Conservation (phyloP, 2,329 filamentous ascomycete species). For the Spiromastix sp. region DNA sequence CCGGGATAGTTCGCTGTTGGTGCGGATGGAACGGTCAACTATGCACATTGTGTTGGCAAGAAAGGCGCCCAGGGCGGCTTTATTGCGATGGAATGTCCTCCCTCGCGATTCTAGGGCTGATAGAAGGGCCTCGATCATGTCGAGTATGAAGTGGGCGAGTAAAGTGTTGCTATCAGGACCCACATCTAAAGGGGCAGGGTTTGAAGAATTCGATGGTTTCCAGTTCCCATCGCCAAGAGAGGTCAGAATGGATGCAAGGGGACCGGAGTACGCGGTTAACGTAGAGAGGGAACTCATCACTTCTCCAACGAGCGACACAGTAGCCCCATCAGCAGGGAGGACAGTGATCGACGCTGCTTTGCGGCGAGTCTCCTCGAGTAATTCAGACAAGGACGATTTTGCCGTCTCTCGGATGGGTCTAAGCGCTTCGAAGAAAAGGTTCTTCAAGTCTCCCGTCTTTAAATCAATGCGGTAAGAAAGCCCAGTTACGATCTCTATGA, state of each 20-base stretch:
- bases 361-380: conserved; percentile 73
- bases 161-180: conserved; percentile 79
- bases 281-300: conserved; percentile 78
- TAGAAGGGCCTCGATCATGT: conserved; percentile 77
- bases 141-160: conserved; percentile 79
- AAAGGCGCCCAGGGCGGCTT: conserved; percentile 75
- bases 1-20: conserved; percentile 60
- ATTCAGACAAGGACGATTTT: conserved; percentile 70
- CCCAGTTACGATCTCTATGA: conserved; percentile 77
- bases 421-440: conserved; percentile 69
- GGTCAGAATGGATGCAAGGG: conserved; percentile 80
- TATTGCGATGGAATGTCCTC: conserved; percentile 61
- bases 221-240: conserved; percentile 90
- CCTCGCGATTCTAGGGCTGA: conserved; percentile 65
- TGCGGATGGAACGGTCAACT: conserved; percentile 72
- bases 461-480: conserved; percentile 71
- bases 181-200: conserved; percentile 69
- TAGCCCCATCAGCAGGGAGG: conserved; percentile 67
- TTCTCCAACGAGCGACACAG: conserved; percentile 68
- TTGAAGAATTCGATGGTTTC: conserved; percentile 53
- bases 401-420: conserved; percentile 88
- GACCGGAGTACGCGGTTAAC: conserved; percentile 76
- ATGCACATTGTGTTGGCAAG: conserved; percentile 79
- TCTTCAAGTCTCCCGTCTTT: conserved; percentile 76
- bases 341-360: conserved; percentile 55